Conservation (phyloP, 345 rosid genomes). For the Gossypioides kirkii region DNA sequence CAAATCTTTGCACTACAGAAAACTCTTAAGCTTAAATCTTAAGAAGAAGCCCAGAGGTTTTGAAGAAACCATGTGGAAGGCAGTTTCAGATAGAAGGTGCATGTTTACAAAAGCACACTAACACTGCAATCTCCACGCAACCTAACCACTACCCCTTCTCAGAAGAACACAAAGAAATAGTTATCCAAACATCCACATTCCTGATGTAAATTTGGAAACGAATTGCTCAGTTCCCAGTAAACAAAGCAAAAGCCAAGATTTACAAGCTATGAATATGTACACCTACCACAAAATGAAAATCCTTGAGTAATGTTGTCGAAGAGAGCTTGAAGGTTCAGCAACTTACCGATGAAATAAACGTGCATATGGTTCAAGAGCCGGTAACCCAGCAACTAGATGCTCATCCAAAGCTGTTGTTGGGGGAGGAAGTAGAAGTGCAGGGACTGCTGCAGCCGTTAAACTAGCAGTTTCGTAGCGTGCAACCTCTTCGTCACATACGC, state of each 20-base stretch:
- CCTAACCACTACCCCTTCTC: background rate
- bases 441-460: constrained; percentile 92
- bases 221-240: background rate
- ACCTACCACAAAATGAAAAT: background rate
- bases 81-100: background rate
- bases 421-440: constrained; percentile 96
- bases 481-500: constrained; percentile 98
- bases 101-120: background rate
- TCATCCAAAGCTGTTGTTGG: constrained; percentile 95
- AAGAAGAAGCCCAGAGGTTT: background rate
- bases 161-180: background rate
- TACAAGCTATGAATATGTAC: background rate
- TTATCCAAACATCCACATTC: background rate
- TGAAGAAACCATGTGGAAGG: background rate
- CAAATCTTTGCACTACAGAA: background rate
- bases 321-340: constrained; percentile 10
- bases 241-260: background rate
- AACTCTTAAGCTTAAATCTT: background rate
- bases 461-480: constrained; percentile 93
- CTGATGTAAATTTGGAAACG: background rate
- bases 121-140: background rate
- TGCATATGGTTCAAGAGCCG: constrained; percentile 97
- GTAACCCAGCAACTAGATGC: constrained; percentile 96
- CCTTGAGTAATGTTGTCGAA: background rate
- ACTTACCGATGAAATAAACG: constrained; percentile 85